A percentile compares a stretch with the other conserved stretches of the same genome.
Evolutionary conservation across 140 eudicot species (phyloP).

Genomic region (Eryngium alpinum): DNA sequence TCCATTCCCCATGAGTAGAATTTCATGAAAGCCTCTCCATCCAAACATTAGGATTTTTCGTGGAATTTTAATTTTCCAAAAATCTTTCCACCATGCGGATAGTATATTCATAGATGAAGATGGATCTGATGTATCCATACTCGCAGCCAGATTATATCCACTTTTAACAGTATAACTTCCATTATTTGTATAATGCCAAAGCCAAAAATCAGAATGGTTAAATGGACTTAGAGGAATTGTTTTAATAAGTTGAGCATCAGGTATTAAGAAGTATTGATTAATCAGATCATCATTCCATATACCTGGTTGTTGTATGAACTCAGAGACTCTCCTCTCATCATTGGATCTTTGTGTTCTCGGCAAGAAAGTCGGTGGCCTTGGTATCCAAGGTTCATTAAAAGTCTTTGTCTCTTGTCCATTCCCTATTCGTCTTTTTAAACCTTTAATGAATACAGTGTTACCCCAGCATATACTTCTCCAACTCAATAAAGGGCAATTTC

Average conservation of each 20-base stretch:
- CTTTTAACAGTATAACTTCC: too few species aligned
- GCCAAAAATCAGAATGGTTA: not conserved
- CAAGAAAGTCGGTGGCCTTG: too few species aligned
- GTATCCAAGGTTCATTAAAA: not conserved
- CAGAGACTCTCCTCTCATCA: not conserved
- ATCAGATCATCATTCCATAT: not conserved
- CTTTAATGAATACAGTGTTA: too few species aligned
- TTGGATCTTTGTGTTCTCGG: not conserved
- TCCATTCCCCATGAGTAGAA: not conserved
- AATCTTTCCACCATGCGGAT: not conserved
- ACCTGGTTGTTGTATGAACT: not conserved
- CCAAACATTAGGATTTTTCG: not conserved
- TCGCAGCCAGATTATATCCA: too few species aligned
- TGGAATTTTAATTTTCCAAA: not conserved
- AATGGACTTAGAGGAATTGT: not conserved
- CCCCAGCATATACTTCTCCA: too few species aligned
- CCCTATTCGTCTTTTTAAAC: too few species aligned
- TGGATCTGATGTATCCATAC: not conserved
- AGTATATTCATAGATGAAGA: not conserved
- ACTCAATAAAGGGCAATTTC: too few species aligned
- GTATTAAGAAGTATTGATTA: too few species aligned
- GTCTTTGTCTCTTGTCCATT: too few species aligned
- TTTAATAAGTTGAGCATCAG: not conserved
- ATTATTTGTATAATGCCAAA: not conserved
- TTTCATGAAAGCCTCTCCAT: not conserved